These are phyloP conservation scores for Curvularia spicifera DNA, from an alignment of 2,329 filamentous ascomycete species.

Conservation along the genomic window DNA sequence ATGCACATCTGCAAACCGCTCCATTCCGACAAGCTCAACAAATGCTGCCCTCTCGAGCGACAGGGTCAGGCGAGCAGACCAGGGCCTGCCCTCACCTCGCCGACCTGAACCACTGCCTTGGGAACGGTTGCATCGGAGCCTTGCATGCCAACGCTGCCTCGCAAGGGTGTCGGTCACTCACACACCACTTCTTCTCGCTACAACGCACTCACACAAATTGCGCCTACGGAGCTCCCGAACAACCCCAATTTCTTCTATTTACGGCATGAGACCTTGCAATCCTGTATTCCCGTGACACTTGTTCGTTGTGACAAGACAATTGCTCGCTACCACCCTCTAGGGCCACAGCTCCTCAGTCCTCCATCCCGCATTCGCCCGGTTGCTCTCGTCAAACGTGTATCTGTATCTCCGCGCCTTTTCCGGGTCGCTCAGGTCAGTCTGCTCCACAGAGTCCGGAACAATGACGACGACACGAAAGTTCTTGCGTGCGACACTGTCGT, in stretches of 20 bases:
- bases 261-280: background rate
- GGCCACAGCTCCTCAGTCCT: slow-evolving; percentile 53
- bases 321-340: slow-evolving; percentile 18
- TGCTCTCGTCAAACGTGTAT: slow-evolving; percentile 65
- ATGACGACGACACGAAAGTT: slow-evolving; percentile 91
- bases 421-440: slow-evolving; percentile 72
- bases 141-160: slow-evolving; percentile 1
- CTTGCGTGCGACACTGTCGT: slow-evolving; percentile 72
- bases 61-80: background rate
- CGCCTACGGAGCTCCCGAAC: background rate
- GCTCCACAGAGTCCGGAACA: slow-evolving; percentile 77
- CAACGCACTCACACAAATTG: background rate
- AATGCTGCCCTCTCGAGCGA: background rate
- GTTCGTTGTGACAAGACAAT: background rate
- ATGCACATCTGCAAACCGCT: background rate
- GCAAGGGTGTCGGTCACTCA: slow-evolving; percentile 1
- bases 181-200: slow-evolving; percentile 3
- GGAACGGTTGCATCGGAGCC: slow-evolving; percentile 21
- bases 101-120: slow-evolving; percentile 39
- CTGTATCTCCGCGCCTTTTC: slow-evolving; percentile 68
- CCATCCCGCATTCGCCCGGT: slow-evolving; percentile 61
- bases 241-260: background rate
- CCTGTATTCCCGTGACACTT: background rate
- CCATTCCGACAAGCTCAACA: slow-evolving; percentile 5
- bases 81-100: slow-evolving; percentile 25